Conservation (phyloP, 73 alveolate genomes). For the Urostyla sp. region DNA sequence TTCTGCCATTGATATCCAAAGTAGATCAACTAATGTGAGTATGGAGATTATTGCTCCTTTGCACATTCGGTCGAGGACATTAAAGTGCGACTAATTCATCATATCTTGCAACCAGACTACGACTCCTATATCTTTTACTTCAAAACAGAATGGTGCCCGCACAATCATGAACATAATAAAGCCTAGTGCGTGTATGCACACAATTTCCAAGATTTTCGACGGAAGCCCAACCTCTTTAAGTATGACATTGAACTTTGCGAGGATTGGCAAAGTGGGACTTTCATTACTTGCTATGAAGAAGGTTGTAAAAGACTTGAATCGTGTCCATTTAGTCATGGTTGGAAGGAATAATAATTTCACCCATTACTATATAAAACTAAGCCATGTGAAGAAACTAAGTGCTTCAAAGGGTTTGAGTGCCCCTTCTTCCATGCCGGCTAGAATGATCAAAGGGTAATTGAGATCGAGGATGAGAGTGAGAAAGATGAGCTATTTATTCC, state of each 20-base stretch:
- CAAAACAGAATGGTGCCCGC: constrained; percentile 97
- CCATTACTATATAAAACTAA: constrained; percentile 59
- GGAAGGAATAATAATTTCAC: constrained; percentile 70
- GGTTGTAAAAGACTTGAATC: constrained; percentile 40
- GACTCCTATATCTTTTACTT: constrained; percentile 87
- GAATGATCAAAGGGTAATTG: constrained; percentile 31
- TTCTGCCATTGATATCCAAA: constrained; percentile 81
- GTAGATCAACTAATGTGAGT: constrained; percentile 75
- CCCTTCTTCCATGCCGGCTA: constrained; percentile 37
- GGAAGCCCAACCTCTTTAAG: constrained; percentile 62
- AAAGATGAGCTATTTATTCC: constrained; percentile 12
- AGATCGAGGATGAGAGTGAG: neutral
- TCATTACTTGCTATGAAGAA: constrained; percentile 56
- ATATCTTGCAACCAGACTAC: constrained; percentile 69
- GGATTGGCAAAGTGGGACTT: constrained; percentile 61
- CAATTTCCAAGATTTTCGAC: constrained; percentile 62
- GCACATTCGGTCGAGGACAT: constrained; percentile 87
- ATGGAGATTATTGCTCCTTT: constrained; percentile 84
- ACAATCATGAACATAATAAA: constrained; percentile 88
- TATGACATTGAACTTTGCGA: constrained; percentile 62
- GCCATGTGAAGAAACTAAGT: constrained; percentile 53
- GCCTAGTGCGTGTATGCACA: constrained; percentile 94
- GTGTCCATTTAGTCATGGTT: constrained; percentile 65
- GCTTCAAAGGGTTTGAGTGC: constrained; percentile 53
- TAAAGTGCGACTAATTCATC: constrained; percentile 84